A percentile compares a stretch with the other conserved stretches of the same genome.
phyloP scores from a whole-genome alignment of 1,284 basidiomycete species.

The Tremellales sp. region DNA sequence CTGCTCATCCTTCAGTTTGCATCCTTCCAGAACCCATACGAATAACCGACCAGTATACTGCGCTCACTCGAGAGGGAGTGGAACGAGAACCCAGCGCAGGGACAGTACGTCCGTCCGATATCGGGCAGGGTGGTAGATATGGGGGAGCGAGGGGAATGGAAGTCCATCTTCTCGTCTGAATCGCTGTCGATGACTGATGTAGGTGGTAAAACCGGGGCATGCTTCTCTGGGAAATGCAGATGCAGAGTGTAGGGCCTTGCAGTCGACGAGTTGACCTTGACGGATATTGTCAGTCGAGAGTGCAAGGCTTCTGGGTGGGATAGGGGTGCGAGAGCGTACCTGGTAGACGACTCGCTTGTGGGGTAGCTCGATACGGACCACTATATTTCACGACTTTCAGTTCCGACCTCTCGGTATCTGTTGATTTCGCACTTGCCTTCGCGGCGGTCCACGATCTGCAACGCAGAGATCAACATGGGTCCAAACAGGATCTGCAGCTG shows the following conservation, averaged over 20 bases:
- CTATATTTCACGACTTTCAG: no score
- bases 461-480: conserved; percentile 37
- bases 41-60: conserved; percentile 31
- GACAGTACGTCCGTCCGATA: conserved; percentile 34
- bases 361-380: no score
- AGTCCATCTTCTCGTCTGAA: no score
- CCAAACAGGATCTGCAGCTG: conserved; percentile 41
- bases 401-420: neutral
- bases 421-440: conserved; percentile 28
- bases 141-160: neutral
- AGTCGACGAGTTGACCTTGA: conserved; percentile 32
- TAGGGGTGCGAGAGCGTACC: conserved; percentile 10
- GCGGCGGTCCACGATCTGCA: conserved; percentile 40
- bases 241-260: conserved; percentile 40
- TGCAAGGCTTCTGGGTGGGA: neutral
- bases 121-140: conserved; percentile 1
- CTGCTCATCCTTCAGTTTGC: conserved; percentile 12
- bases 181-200: no score
- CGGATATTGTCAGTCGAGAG: neutral
- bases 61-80: conserved; percentile 32
- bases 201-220: conserved; percentile 1
- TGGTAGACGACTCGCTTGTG: conserved; percentile 31
- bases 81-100: conserved; percentile 41
- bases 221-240: conserved; percentile 18
- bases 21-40: neutral